A percentile compares a stretch with the other conserved stretches of the same genome.
Conservation (phyloP, 257 asterid genomes). For the Petunia secreta region DNA sequence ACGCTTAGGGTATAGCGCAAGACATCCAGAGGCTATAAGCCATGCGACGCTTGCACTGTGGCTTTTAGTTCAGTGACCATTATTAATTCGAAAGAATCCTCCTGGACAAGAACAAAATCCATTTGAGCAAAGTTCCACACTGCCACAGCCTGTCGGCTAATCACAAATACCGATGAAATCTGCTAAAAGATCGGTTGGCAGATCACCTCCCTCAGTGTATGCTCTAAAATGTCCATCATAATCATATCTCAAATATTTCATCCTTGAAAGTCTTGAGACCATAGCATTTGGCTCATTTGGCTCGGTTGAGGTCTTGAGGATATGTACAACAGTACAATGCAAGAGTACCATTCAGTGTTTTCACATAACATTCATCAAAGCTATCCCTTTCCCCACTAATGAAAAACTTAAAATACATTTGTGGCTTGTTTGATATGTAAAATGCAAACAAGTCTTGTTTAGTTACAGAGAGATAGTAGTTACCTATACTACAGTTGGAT, state of each 20-base stretch:
- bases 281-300: slow-evolving; percentile 30
- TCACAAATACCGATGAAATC: slow-evolving; percentile 32
- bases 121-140: slow-evolving; percentile 41
- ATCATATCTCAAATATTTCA: slow-evolving; percentile 41
- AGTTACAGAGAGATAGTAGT: slow-evolving; percentile 30
- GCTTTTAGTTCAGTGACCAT: neutral
- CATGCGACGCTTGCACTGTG: no score
- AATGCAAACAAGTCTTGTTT: slow-evolving; percentile 39
- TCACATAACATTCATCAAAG: slow-evolving; percentile 39
- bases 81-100: slow-evolving; percentile 32
- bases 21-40: no score
- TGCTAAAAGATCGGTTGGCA: slow-evolving; percentile 33
- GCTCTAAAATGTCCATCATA: slow-evolving; percentile 49
- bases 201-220: slow-evolving; percentile 32
- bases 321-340: slow-evolving; percentile 30
- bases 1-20: no score
- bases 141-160: slow-evolving; percentile 53
- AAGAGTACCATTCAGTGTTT: slow-evolving; percentile 49
- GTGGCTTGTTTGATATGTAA: slow-evolving; percentile 34
- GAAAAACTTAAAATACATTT: slow-evolving; percentile 28
- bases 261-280: slow-evolving; percentile 31
- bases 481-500: slow-evolving; percentile 41
- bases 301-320: slow-evolving; percentile 29
- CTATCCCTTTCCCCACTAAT: slow-evolving; percentile 11
- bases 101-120: slow-evolving; percentile 50